A percentile compares a stretch with the other conserved stretches of the same genome.
phyloP scores from a whole-genome alignment of 2,329 filamentous ascomycete species.

The Xylaria sp. region DNA sequence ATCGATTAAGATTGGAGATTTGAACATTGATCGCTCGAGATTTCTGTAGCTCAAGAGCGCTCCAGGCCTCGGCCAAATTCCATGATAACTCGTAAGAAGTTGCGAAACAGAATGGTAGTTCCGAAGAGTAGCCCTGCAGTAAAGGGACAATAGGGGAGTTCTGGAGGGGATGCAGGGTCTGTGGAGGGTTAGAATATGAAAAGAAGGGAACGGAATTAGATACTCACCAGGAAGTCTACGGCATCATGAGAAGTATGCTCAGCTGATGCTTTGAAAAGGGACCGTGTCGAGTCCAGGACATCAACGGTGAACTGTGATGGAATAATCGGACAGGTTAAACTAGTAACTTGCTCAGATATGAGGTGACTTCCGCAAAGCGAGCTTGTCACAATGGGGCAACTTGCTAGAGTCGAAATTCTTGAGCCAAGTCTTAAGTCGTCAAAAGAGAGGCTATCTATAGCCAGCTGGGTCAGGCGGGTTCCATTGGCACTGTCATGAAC shows the following conservation, averaged over 20 bases:
- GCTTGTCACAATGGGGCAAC: conserved; percentile 15
- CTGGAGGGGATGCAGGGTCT: conserved; percentile 69
- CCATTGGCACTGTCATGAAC: conserved; percentile 45
- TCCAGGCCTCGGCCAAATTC: conserved; percentile 56
- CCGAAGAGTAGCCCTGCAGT: conserved; percentile 51
- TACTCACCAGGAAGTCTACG: conserved; percentile 57
- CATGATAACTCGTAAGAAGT: conserved; percentile 62
- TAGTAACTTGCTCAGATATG: conserved; percentile 31
- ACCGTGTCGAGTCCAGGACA: conserved; percentile 51
- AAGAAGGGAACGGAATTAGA: conserved; percentile 32
- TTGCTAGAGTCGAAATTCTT: conserved; percentile 42
- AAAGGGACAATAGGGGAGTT: conserved; percentile 65
- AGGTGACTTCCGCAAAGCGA: conserved; percentile 13
- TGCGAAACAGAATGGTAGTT: conserved; percentile 61
- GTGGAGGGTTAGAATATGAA: conserved; percentile 53
- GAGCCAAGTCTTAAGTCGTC: conserved; percentile 56
- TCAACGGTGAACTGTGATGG: conserved; percentile 48
- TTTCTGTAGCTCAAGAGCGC: conserved; percentile 55
- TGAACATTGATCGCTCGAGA: conserved; percentile 58
- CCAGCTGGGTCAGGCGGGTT: conserved; percentile 49
- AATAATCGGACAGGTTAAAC: conserved; percentile 42
- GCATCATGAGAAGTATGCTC: conserved; percentile 46
- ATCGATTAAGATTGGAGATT: conserved; percentile 65
- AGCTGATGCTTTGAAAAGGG: conserved; percentile 51
- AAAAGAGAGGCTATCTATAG: conserved; percentile 60